Conservation (phyloP, 2,329 filamentous ascomycete genomes). For the Talaromyces amestolkiae region DNA sequence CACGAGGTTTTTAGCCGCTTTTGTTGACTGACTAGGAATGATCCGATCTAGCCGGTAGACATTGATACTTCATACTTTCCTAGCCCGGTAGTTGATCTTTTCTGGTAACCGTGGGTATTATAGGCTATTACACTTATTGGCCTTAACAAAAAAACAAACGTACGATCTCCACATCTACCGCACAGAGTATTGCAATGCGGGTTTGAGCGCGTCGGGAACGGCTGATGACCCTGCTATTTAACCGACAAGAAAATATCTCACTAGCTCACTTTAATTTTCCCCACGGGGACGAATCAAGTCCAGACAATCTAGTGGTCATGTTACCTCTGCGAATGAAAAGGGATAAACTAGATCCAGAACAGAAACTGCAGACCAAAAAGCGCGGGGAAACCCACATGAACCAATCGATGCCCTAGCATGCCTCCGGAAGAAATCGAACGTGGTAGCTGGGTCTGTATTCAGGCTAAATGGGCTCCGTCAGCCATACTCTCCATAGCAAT, state of each 20-base stretch:
- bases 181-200: not conserved
- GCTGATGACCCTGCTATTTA: not conserved
- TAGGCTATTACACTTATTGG: not conserved
- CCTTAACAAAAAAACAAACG: not conserved
- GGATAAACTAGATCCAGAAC: not conserved
- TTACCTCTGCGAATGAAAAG: not conserved
- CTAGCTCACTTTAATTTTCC: not conserved
- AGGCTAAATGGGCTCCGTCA: constrained; percentile 3
- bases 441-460: not conserved
- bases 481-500: not conserved
- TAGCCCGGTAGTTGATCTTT: not conserved
- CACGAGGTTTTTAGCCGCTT: not conserved
- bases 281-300: constrained; percentile 8
- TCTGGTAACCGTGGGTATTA: not conserved
- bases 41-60: not conserved
- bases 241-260: not conserved
- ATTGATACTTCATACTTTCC: not conserved
- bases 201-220: not conserved
- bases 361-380: not conserved
- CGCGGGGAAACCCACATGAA: not conserved
- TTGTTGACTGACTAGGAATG: not conserved
- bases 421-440: not conserved
- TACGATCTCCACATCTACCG: not conserved
- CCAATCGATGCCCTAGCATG: not conserved
- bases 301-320: not conserved